These are phyloP conservation scores for Hyaloscypha bicolor DNA, from an alignment of 495 filamentous ascomycete species.

Conservation along the genomic window DNA sequence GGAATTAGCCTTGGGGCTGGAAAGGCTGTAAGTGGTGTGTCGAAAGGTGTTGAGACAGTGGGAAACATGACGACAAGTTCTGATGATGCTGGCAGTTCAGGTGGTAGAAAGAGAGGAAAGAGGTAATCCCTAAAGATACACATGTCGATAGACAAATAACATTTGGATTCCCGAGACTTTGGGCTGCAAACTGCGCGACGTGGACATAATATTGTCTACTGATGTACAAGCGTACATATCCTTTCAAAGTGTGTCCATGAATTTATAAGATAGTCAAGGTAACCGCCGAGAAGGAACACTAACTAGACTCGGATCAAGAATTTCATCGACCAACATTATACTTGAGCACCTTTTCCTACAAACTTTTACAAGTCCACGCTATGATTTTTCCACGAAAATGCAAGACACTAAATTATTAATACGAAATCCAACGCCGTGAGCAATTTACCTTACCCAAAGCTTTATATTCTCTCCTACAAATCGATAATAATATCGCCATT, in stretches of 20 bases:
- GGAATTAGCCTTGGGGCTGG: constrained; percentile 29
- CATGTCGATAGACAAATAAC: neutral
- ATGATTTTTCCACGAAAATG: neutral
- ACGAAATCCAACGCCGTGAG: neutral
- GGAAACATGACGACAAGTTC: constrained; percentile 23
- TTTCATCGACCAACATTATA: neutral
- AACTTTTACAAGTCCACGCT: neutral
- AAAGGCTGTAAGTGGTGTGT: constrained; percentile 29
- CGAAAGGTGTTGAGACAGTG: constrained; percentile 18
- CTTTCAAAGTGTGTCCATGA: neutral
- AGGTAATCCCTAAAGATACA: constrained; percentile 2
- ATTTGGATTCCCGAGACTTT: no score
- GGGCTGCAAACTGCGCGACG: no score
- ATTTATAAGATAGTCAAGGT: no score
- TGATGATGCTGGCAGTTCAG: constrained; percentile 20
- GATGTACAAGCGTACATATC: neutral
- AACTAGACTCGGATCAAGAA: neutral
- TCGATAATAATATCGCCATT: neutral
- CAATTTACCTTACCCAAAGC: neutral
- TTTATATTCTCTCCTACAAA: neutral
- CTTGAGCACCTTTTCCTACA: neutral
- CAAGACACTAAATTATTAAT: neutral
- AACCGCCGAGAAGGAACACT: no score
- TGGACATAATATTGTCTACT: neutral
- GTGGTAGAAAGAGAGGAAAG: constrained; percentile 17